Percentiles rank a stretch among this genome's conserved stretches.
Evolutionary conservation across 208 protist species (phyloP).

Genomic region (Tritrichomonas foetus): DNA sequence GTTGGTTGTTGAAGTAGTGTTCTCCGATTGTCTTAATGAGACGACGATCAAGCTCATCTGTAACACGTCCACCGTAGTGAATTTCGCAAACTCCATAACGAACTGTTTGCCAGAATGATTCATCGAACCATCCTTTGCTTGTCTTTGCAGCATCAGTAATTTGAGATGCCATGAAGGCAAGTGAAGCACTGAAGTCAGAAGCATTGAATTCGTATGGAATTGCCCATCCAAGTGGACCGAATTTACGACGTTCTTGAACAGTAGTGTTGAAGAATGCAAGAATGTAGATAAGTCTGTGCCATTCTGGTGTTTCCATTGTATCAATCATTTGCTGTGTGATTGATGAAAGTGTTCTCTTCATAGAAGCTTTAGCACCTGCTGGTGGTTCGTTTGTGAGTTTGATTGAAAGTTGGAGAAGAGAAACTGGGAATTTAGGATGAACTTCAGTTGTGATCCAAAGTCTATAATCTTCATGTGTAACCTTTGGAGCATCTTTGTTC

Average conservation of each 20-base stretch:
- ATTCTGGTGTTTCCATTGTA: conserved; percentile 71
- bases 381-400: conserved; percentile 96
- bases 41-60: conserved; percentile 88
- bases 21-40: conserved; percentile 92
- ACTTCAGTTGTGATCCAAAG: conserved; percentile 70
- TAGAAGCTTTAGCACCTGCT: conserved; percentile 84
- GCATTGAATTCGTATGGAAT: conserved; percentile 97
- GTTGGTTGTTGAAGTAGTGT: conserved; percentile 63
- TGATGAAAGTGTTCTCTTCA: conserved; percentile 65
- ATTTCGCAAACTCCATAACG: conserved; percentile 94
- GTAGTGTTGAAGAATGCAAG: conserved; percentile 90
- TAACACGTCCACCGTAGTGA: conserved; percentile 96
- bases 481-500: conserved; percentile 45
- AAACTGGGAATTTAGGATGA: conserved; percentile 68
- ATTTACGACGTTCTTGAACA: conserved; percentile 91
- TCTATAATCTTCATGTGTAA: conserved; percentile 59
- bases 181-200: conserved; percentile 73
- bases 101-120: conserved; percentile 64
- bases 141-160: conserved; percentile 73
- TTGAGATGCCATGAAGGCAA: conserved; percentile 93
- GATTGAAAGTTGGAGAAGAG: conserved; percentile 73
- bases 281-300: conserved; percentile 85
- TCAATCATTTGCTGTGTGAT: background rate
- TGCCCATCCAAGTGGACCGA: conserved; percentile 93
- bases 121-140: conserved; percentile 44